Conservation (phyloP, 208 protist genomes). For the Trypanosoma caninum region DNA sequence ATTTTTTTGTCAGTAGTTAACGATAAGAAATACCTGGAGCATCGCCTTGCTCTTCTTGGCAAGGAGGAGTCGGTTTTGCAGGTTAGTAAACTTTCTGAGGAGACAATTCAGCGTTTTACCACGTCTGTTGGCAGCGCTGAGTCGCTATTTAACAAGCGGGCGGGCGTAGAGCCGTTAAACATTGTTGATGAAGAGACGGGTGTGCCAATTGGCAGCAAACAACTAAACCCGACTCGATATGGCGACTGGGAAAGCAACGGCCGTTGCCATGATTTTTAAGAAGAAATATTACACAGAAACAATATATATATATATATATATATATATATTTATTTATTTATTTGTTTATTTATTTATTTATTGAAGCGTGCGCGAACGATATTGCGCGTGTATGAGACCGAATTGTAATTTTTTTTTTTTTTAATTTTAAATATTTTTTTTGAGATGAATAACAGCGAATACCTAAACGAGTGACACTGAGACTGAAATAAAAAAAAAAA, state of each 20-base stretch:
- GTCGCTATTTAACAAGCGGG: conserved; percentile 83
- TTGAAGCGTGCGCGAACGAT: background rate
- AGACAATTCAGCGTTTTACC: conserved; percentile 82
- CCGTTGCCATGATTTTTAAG: conserved; percentile 85
- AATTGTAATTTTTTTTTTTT: too few relatives aligned
- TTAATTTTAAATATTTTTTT: too few relatives aligned
- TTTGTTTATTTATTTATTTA: background rate
- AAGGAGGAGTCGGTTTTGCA: conserved; percentile 50
- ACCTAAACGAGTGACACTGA: too few relatives aligned
- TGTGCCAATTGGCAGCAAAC: conserved; percentile 76
- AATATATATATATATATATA: conserved; percentile 15
- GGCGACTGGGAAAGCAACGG: conserved; percentile 90
- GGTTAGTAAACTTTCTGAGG: conserved; percentile 51
- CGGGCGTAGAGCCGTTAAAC: conserved; percentile 70
- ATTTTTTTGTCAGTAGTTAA: conserved; percentile 74
- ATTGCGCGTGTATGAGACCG: too few relatives aligned
- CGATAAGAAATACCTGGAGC: conserved; percentile 77
- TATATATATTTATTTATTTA: conserved; percentile 4
- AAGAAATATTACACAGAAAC: background rate
- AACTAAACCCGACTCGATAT: conserved; percentile 81
- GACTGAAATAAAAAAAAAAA: background rate
- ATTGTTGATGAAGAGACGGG: conserved; percentile 85
- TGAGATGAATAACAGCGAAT: too few relatives aligned
- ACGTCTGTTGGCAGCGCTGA: conserved; percentile 76
- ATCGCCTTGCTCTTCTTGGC: conserved; percentile 76